A percentile compares a stretch with the other conserved stretches of the same genome.
Conservation (phyloP, 2,329 filamentous ascomycete species). For the Cordyceps cicadae region DNA sequence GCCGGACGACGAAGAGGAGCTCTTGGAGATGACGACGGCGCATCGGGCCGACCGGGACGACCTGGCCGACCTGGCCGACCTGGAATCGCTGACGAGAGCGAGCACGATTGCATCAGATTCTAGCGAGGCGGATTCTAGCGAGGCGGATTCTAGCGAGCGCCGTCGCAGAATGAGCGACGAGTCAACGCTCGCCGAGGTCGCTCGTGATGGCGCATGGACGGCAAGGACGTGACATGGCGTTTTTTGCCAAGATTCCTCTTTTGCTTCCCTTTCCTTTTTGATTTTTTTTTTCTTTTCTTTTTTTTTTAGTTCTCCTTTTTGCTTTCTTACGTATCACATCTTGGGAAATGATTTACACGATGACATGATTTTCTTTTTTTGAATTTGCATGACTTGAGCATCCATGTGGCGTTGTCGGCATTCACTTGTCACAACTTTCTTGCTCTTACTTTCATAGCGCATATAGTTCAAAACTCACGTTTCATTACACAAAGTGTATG, state of each 20-base stretch:
- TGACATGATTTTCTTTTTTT: background rate
- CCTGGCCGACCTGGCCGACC: background rate
- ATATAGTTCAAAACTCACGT: no score
- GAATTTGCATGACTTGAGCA: background rate
- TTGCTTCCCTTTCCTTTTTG: no score
- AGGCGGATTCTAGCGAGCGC: background rate
- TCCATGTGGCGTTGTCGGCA: background rate
- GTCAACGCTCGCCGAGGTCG: constrained; percentile 7
- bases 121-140: background rate
- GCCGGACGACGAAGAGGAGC: background rate
- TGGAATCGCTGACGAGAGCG: constrained; percentile 1
- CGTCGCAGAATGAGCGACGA: constrained; percentile 11
- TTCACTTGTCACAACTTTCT: background rate
- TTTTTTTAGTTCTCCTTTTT: background rate
- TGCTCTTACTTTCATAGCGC: no score
- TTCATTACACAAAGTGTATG: background rate
- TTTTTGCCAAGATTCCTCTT: background rate
- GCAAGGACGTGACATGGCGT: constrained; percentile 8
- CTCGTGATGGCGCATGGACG: constrained; percentile 7
- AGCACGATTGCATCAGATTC: constrained; percentile 6
- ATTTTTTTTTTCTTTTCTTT: no score
- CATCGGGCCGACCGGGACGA: background rate
- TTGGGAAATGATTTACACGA: background rate
- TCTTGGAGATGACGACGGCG: background rate
- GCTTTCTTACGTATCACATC: background rate